These are phyloP conservation scores for Ogataea minuta DNA, from an alignment of 805 yeast genomes.

Conservation along the genomic window DNA sequence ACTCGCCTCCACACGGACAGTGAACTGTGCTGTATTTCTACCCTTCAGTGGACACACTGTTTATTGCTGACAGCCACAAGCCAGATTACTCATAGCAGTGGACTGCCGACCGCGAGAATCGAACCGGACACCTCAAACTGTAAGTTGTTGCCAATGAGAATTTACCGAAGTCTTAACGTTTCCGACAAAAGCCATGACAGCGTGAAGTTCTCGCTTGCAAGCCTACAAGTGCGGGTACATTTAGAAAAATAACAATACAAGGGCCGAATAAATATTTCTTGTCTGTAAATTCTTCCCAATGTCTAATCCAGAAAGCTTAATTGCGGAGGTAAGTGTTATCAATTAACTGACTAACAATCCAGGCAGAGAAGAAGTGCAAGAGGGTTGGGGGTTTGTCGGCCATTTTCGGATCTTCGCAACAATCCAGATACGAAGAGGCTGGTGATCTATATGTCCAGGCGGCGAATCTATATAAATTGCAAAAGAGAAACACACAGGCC, in stretches of 20 bases:
- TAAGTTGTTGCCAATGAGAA: constrained; percentile 17
- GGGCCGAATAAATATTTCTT: not conserved
- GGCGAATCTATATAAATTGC: constrained; percentile 82
- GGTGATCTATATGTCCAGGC: constrained; percentile 88
- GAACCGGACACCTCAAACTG: constrained; percentile 43
- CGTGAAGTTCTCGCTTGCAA: constrained; percentile 11
- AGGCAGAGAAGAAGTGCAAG: constrained; percentile 71
- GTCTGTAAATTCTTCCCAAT: constrained; percentile 14
- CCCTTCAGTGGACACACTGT: constrained; percentile 40
- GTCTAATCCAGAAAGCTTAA: constrained; percentile 35
- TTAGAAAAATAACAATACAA: too few species aligned
- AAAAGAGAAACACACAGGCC: constrained; percentile 69
- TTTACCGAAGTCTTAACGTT: constrained; percentile 26
- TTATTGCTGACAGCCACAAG: constrained; percentile 29
- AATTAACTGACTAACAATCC: constrained; percentile 3
- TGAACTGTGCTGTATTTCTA: constrained; percentile 45
- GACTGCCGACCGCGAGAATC: constrained; percentile 39
- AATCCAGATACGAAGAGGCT: constrained; percentile 82
- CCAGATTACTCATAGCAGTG: constrained; percentile 35
- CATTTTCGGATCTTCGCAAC: constrained; percentile 60
- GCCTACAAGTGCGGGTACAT: too few species aligned
- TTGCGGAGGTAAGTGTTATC: constrained; percentile 32
- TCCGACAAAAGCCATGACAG: constrained; percentile 37
- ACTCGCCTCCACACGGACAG: constrained; percentile 42
- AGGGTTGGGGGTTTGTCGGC: constrained; percentile 69